Conservation (phyloP, 345 rosid genomes). For the Physaria fendleri region DNA sequence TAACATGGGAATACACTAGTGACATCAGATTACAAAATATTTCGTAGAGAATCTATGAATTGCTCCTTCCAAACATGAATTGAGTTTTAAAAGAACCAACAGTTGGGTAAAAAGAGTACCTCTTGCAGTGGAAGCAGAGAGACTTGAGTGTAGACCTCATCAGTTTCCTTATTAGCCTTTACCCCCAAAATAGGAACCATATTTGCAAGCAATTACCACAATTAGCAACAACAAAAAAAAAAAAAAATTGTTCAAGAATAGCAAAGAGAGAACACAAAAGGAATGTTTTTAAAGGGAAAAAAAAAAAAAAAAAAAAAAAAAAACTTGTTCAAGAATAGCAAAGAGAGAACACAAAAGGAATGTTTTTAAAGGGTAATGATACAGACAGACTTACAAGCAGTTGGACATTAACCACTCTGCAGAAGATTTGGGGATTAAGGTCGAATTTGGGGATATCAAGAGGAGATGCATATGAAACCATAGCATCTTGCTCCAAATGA, state of each 20-base stretch:
- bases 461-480: constrained; percentile 39
- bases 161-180: constrained; percentile 86
- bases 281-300: neutral
- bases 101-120: constrained; percentile 36
- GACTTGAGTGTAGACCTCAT: constrained; percentile 79
- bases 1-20: neutral
- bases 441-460: constrained; percentile 47
- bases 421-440: constrained; percentile 63
- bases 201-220: constrained; percentile 12
- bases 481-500: constrained; percentile 57
- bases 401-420: constrained; percentile 60
- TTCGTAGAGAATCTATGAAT: neutral
- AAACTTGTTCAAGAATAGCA: constrained; percentile 19
- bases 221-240: neutral
- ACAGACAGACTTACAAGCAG: constrained; percentile 53
- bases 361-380: neutral
- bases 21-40: neutral
- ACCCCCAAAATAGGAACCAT: neutral
- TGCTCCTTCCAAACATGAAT: constrained; percentile 1
- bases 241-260: constrained; percentile 18
- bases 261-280: constrained; percentile 9
- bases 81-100: neutral
- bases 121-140: constrained; percentile 66
- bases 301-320: neutral
- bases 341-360: constrained; percentile 7